Evolutionary conservation across 2,329 filamentous ascomycete genomes (phyloP), one percentile per base, ranked within the genome.

Genomic region (Claviceps arundinis): DNA sequence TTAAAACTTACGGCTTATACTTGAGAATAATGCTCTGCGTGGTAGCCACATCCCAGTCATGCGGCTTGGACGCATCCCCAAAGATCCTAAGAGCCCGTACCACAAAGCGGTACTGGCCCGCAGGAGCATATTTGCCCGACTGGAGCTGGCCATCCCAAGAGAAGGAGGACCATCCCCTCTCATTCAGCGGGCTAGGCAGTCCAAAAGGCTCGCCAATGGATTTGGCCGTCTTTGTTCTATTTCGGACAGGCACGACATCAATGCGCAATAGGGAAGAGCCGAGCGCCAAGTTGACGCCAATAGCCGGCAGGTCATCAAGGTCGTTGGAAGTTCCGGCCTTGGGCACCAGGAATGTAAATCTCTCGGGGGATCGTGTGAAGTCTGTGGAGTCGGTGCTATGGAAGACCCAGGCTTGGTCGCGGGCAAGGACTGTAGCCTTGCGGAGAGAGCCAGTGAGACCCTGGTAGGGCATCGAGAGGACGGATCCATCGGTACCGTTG

Each of bases 41-140:
- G 56, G 72, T 66, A 5, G 59, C 57, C 1, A 62, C 57, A 22
- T 78, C 75, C 61, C 74, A 79, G 48, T 78, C 73, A 2, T 59
- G 62, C 0, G 62, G 51, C 50, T 69, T 64, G 9, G 62, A 59
- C 19, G 62, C 59, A 52, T 78, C 66, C 2, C 76, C 75, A 56
- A 72, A 75, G 53, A 78, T 68, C 55, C 68, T 69, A 56, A 78
- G 59, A 2, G 74, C 71, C 54, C 68, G 68, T 38, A 76, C 64
- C 1, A 64, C 64, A 50, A 78, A 63, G 60, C 70, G 72, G 62
- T 80, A 79, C 37, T 60, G 57, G 5, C 75, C 76, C 1, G 66
- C 63, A 0, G 73, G 70, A 1, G 68, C 74, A 51, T 72, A 75
- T 0, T 56, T 63, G 5, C 73, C 75, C 6, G 70, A 66, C 0